Percentiles rank a stretch among this genome's conserved stretches.
Evolutionary conservation across 1,284 basidiomycete species (phyloP).

Genomic region (Sanghuangporus baumii): DNA sequence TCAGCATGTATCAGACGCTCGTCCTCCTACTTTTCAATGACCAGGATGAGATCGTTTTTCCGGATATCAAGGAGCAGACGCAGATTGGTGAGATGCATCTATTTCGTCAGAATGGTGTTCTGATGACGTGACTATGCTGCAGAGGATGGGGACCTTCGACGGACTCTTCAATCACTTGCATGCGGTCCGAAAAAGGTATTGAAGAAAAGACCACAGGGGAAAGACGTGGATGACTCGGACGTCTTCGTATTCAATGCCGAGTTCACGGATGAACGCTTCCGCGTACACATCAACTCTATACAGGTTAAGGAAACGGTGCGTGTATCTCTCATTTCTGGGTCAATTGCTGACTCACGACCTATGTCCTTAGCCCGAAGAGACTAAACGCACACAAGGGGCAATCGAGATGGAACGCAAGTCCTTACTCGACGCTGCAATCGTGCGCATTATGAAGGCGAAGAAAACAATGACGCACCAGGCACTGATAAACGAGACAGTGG

Average conservation of each 20-base stretch:
- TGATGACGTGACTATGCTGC: slow-evolving; percentile 4
- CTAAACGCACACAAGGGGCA: slow-evolving; percentile 72
- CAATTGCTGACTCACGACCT: not conserved
- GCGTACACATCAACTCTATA: slow-evolving; percentile 94
- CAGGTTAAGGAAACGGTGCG: slow-evolving; percentile 86
- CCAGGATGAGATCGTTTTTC: slow-evolving; percentile 51
- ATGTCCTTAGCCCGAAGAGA: slow-evolving; percentile 71
- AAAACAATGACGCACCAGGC: slow-evolving; percentile 78
- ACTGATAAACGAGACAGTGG: slow-evolving; percentile 73
- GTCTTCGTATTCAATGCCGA: slow-evolving; percentile 78
- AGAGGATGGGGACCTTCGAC: slow-evolving; percentile 73
- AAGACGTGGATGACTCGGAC: slow-evolving; percentile 77
- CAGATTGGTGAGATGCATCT: slow-evolving; percentile 59
- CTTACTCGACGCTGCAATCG: slow-evolving; percentile 89
- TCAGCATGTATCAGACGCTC: slow-evolving; percentile 87
- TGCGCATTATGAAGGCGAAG: slow-evolving; percentile 89
- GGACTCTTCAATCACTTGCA: slow-evolving; percentile 89
- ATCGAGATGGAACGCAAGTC: slow-evolving; percentile 86
- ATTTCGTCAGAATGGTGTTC: not conserved
- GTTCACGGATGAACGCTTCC: slow-evolving; percentile 76
- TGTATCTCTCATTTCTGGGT: slow-evolving; percentile 12
- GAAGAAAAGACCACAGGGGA: slow-evolving; percentile 73
- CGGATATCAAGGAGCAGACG: slow-evolving; percentile 65
- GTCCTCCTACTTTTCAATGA: slow-evolving; percentile 92
- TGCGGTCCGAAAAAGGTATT: slow-evolving; percentile 89